Evolutionary conservation across 2,329 filamentous ascomycete genomes (phyloP).

Genomic region (Thielaviopsis musarum): DNA sequence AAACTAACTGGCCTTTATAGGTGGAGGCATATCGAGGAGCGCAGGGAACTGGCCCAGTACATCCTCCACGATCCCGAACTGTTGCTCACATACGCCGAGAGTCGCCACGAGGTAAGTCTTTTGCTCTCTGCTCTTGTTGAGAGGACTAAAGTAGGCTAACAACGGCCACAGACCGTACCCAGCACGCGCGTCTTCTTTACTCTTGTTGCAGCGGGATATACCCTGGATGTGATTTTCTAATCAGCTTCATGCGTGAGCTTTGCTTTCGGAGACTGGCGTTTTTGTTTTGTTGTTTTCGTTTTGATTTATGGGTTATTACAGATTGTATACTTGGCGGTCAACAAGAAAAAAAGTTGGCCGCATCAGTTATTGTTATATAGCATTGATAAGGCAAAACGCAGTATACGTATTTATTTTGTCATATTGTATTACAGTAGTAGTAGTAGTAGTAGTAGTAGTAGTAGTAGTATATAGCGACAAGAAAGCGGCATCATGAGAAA

Average conservation of each 20-base stretch:
- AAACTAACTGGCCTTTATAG: background rate
- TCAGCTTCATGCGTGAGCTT: background rate
- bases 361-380: too few relatives aligned
- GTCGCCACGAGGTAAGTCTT: slow-evolving; percentile 32
- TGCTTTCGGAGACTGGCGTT: background rate
- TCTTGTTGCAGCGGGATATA: slow-evolving; percentile 36
- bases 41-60: slow-evolving; percentile 12
- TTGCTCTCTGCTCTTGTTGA: background rate
- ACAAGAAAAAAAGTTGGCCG: too few relatives aligned
- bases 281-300: too few relatives aligned
- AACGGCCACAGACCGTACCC: slow-evolving; percentile 31
- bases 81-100: slow-evolving; percentile 41
- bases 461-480: background rate
- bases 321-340: too few relatives aligned
- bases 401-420: background rate
- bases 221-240: background rate
- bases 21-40: background rate
- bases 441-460: background rate
- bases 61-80: slow-evolving; percentile 41
- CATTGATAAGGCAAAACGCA: too few relatives aligned
- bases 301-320: too few relatives aligned
- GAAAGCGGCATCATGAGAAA: background rate
- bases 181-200: slow-evolving; percentile 39
- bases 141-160: background rate
- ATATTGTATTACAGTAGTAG: background rate